Conservation (phyloP, 495 filamentous ascomycete species). For the Chaetomium tenue region DNA sequence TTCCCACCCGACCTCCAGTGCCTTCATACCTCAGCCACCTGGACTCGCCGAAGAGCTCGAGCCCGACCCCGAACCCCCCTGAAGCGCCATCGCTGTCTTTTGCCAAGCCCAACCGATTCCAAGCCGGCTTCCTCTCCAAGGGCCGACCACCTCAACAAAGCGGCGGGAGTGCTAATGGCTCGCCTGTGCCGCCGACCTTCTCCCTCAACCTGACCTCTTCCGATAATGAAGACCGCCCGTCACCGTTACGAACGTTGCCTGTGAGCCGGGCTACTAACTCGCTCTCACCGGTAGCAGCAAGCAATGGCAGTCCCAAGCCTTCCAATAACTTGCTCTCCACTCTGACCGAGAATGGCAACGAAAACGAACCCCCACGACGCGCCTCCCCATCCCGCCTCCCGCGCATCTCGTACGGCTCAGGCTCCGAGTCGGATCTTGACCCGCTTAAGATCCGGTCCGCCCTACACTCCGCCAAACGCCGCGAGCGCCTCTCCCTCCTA, state of each 20-base stretch:
- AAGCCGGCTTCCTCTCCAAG: constrained; percentile 86
- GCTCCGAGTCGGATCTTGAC: constrained; percentile 50
- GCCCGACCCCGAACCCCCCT: constrained; percentile 54
- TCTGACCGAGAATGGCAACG: constrained; percentile 44
- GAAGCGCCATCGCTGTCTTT: constrained; percentile 41
- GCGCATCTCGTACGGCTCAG: constrained; percentile 22
- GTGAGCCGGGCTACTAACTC: constrained; percentile 43
- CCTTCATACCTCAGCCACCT: constrained; percentile 45
- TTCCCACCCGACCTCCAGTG: constrained; percentile 32
- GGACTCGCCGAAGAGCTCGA: constrained; percentile 54
- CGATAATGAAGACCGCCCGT: constrained; percentile 64
- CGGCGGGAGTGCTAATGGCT: constrained; percentile 48
- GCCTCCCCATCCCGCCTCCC: constrained; percentile 19
- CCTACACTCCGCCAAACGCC: constrained; percentile 46
- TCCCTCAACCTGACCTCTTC: constrained; percentile 63
- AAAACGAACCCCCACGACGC: constrained; percentile 24
- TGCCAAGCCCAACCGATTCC: constrained; percentile 76
- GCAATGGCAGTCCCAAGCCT: constrained; percentile 31
- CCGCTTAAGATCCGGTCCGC: constrained; percentile 47
- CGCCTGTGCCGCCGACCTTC: constrained; percentile 63
- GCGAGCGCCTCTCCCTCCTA: constrained; percentile 41
- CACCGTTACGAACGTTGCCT: constrained; percentile 45
- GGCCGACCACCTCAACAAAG: constrained; percentile 25
- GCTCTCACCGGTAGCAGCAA: constrained; percentile 35
- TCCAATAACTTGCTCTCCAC: constrained; percentile 21